phyloP scores from a whole-genome alignment of 1,139 yeast species.

The Zygosaccharomyces pseudobailii region DNA sequence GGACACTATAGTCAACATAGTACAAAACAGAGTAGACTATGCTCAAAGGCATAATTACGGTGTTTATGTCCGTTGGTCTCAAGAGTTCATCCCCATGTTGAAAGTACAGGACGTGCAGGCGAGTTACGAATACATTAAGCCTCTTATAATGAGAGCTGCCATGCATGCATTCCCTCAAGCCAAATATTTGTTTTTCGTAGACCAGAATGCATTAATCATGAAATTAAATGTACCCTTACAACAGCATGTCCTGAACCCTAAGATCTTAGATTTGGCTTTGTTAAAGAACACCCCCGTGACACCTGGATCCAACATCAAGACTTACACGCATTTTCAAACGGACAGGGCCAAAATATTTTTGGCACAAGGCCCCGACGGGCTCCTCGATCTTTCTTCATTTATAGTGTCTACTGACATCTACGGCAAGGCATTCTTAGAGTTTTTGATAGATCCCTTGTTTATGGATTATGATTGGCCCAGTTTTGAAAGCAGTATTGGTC shows the following conservation, averaged over 20 bases:
- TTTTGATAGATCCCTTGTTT: conserved; percentile 68
- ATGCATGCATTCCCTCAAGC: conserved; percentile 83
- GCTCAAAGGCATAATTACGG: conserved; percentile 75
- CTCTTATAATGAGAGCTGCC: conserved; percentile 58
- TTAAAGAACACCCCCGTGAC: conserved; percentile 63
- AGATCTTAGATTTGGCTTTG: conserved; percentile 53
- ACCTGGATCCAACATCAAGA: conserved; percentile 62
- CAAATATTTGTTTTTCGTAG: conserved; percentile 80
- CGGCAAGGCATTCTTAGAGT: conserved; percentile 65
- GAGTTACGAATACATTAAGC: conserved; percentile 27
- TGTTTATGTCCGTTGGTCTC: conserved; percentile 72
- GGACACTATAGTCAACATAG: conserved; percentile 56
- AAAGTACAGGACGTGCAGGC: conserved; percentile 36
- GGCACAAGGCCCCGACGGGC: conserved; percentile 55
- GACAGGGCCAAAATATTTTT: conserved; percentile 52
- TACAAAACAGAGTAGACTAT: conserved; percentile 78
- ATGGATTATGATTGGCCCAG: conserved; percentile 61
- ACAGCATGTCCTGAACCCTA: conserved; percentile 53
- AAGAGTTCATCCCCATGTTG: conserved; percentile 66
- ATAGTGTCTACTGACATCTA: conserved; percentile 58
- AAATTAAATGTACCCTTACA: conserved; percentile 54
- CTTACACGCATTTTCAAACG: conserved; percentile 58
- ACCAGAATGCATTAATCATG: conserved; percentile 70
- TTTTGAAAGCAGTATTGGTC: conserved; percentile 67
- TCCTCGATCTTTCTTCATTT: conserved; percentile 64